Conservation (phyloP, 192 early-diverging fungal genomes). For the Coemansia asiatica region DNA sequence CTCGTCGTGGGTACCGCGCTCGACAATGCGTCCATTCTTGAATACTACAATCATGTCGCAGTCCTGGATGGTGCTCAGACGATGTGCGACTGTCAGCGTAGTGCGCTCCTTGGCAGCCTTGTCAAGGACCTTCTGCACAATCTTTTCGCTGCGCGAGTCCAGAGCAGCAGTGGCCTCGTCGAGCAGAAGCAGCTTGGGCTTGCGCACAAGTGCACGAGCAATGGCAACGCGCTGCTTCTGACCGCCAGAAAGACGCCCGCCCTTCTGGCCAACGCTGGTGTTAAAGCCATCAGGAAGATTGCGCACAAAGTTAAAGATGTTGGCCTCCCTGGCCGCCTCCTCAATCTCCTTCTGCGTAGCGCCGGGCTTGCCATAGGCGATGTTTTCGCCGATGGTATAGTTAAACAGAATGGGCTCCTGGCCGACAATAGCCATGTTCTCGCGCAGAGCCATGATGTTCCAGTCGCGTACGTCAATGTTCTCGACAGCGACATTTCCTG, state of each 20-base stretch:
- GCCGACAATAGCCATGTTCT: slow-evolving; percentile 58
- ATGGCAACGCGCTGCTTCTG: slow-evolving; percentile 64
- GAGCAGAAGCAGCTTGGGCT: slow-evolving; percentile 69
- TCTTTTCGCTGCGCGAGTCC: slow-evolving; percentile 73
- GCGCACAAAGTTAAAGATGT: slow-evolving; percentile 60
- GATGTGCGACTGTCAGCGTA: slow-evolving; percentile 69
- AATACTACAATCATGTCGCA: slow-evolving; percentile 69
- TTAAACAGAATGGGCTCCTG: slow-evolving; percentile 66
- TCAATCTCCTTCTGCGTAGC: slow-evolving; percentile 21
- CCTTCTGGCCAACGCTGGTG: slow-evolving; percentile 67
- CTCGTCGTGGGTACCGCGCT: slow-evolving; percentile 67
- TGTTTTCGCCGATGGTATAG: slow-evolving; percentile 61
- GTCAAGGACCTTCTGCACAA: slow-evolving; percentile 78
- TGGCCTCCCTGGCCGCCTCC: slow-evolving; percentile 55
- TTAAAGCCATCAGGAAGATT: slow-evolving; percentile 58
- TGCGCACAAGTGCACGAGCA: slow-evolving; percentile 63
- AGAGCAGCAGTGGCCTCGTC: slow-evolving; percentile 82
- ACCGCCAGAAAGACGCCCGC: slow-evolving; percentile 57
- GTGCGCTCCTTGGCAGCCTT: slow-evolving; percentile 66
- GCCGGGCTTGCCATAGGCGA: slow-evolving; percentile 58
- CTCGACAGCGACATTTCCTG: slow-evolving; percentile 51
- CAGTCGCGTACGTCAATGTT: slow-evolving; percentile 48
- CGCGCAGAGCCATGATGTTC: slow-evolving; percentile 45
- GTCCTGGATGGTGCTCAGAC: slow-evolving; percentile 37
- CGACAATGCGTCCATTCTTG: slow-evolving; percentile 60